phyloP scores from a whole-genome alignment of 2,329 filamentous ascomycete species.

The Venturia asperata region DNA sequence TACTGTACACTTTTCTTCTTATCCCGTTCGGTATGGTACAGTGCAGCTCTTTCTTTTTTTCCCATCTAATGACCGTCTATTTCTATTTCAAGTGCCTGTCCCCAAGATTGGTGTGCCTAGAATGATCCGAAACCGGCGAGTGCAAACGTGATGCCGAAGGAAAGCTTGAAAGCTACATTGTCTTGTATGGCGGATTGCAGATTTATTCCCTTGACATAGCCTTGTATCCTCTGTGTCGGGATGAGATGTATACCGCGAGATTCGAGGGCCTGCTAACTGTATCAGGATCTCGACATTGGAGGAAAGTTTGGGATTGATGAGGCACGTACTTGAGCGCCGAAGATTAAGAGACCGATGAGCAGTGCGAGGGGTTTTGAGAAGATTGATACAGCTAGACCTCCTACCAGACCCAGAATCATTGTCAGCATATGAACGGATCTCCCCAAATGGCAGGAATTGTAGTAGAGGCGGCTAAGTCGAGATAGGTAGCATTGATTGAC shows the following conservation, averaged over 20 bases:
- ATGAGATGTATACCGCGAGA: slow-evolving; percentile 46
- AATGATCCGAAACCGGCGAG: slow-evolving; percentile 59
- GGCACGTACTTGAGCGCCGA: slow-evolving; percentile 52
- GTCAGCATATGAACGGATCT: neutral
- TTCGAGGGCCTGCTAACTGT: slow-evolving; percentile 40
- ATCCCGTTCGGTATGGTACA: neutral
- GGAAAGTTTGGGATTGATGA: neutral
- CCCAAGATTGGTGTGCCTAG: slow-evolving; percentile 27
- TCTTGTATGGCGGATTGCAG: slow-evolving; percentile 47
- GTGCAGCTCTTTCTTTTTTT: neutral
- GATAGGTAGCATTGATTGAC: neutral
- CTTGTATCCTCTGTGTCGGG: slow-evolving; percentile 43
- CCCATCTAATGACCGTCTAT: neutral
- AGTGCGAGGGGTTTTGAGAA: slow-evolving; percentile 66
- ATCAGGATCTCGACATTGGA: neutral
- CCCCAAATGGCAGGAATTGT: neutral
- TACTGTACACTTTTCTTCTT: neutral
- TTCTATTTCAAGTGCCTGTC: neutral
- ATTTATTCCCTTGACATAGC: slow-evolving; percentile 45
- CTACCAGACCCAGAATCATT: slow-evolving; percentile 46
- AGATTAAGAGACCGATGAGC: slow-evolving; percentile 56
- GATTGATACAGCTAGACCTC: slow-evolving; percentile 58
- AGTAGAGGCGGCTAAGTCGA: neutral
- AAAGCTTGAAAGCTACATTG: slow-evolving; percentile 58
- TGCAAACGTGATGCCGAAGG: slow-evolving; percentile 66